Percentiles rank a stretch among this genome's conserved stretches.
Evolutionary conservation across 495 filamentous ascomycete genomes (phyloP).

Genomic region (Lichenothelia convexa): DNA sequence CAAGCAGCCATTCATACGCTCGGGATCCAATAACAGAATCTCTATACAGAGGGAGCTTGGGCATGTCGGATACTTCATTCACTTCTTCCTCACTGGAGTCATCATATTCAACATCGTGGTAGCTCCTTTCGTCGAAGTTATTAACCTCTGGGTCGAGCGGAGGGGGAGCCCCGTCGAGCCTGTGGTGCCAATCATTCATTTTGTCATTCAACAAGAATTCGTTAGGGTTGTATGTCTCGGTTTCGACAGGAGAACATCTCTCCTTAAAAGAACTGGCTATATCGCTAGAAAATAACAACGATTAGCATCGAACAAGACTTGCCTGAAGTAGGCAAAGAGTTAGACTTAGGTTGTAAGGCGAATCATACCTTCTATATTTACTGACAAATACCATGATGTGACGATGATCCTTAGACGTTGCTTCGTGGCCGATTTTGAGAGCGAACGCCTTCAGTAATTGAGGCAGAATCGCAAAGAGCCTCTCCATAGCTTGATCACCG

Average conservation of each 20-base stretch:
- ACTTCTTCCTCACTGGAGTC: not conserved
- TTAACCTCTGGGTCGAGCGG: too few relatives aligned
- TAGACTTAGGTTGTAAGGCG: not conserved
- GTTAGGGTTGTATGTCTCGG: not conserved
- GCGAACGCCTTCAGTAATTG: not conserved
- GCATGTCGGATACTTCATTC: not conserved
- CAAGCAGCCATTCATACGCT: constrained; percentile 1
- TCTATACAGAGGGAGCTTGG: not conserved
- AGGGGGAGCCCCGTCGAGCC: too few relatives aligned
- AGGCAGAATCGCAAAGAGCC: not conserved
- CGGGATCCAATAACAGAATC: not conserved
- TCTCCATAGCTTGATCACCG: not conserved
- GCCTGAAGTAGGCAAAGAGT: not conserved
- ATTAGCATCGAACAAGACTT: not conserved
- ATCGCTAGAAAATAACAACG: not conserved
- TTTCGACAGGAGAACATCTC: not conserved
- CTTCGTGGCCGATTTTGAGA: not conserved
- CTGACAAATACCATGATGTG: not conserved
- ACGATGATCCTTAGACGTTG: not conserved
- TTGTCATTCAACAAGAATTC: not conserved
- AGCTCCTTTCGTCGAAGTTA: not conserved
- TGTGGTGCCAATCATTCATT: not conserved
- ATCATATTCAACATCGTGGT: not conserved
- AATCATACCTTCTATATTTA: not conserved
- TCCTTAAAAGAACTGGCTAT: not conserved